phyloP scores from a whole-genome alignment of 225 moss, liverwort and hornwort genomes.

The Physcomitrellopsis africana region DNA sequence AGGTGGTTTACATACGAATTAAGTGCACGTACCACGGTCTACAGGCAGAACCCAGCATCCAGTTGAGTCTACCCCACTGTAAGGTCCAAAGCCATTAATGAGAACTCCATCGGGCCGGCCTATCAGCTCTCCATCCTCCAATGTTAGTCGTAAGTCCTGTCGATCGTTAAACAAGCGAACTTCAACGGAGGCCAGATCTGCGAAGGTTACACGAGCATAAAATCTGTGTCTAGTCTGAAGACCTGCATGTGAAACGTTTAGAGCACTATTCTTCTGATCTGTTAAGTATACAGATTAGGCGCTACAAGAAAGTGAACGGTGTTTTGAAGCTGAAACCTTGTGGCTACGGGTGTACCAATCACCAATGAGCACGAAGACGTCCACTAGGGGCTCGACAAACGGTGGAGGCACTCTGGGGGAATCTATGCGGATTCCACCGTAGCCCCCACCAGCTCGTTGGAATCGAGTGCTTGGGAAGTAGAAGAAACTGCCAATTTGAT shows the following conservation, averaged over 20 bases:
- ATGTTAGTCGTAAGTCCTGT: constrained; percentile 38
- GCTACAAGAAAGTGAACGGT: too few species aligned
- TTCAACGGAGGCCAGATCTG: neutral
- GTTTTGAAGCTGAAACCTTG: constrained; percentile 33
- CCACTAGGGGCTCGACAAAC: constrained; percentile 28
- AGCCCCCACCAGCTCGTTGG: constrained; percentile 51
- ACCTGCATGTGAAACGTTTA: too few species aligned
- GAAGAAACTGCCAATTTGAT: constrained; percentile 62
- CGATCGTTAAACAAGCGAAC: neutral
- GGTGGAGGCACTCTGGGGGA: constrained; percentile 39
- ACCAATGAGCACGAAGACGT: constrained; percentile 51
- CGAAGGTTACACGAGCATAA: neutral
- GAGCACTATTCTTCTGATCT: too few species aligned
- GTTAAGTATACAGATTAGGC: too few species aligned
- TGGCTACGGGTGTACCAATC: constrained; percentile 58
- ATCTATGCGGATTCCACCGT: constrained; percentile 42
- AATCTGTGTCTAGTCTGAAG: neutral
- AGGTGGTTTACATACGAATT: neutral
- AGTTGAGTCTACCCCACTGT: constrained; percentile 41
- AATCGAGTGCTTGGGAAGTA: constrained; percentile 57
- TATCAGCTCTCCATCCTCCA: constrained; percentile 52
- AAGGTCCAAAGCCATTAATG: constrained; percentile 62
- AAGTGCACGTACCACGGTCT: constrained; percentile 38
- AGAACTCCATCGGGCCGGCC: constrained; percentile 47
- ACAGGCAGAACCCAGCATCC: constrained; percentile 55